Percentiles rank a stretch among this genome's conserved stretches.
These are phyloP conservation scores for Salicornia ramosissima DNA, from an alignment of 148 eudicot genomes.

Conservation along the genomic window DNA sequence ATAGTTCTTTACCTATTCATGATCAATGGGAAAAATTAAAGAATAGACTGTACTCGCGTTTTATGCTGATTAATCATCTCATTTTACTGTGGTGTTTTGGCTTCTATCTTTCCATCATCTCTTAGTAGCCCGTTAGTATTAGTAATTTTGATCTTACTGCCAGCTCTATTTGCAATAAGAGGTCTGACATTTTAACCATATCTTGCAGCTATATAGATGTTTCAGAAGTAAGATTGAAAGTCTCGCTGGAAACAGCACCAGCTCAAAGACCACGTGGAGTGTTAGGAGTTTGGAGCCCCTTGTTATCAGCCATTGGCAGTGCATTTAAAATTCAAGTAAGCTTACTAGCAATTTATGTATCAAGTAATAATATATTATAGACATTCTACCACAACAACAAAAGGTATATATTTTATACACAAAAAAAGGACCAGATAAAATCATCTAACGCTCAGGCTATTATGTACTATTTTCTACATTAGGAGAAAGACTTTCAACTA, in stretches of 20 bases:
- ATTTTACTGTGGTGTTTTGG: neutral
- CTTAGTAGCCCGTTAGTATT: neutral
- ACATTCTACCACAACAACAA: neutral
- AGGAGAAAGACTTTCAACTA: neutral
- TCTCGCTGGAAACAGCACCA: slow-evolving; percentile 90
- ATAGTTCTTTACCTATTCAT: neutral
- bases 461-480: neutral
- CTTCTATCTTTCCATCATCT: neutral
- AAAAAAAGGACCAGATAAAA: neutral
- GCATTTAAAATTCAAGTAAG: slow-evolving; percentile 94
- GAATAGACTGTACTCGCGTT: no score
- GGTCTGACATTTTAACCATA: slow-evolving; percentile 3
- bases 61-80: neutral
- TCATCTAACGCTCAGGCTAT: neutral
- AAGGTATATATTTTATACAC: neutral
- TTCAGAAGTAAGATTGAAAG: slow-evolving; percentile 83
- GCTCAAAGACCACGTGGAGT: slow-evolving; percentile 97
- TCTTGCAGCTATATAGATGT: slow-evolving; percentile 81
- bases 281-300: slow-evolving; percentile 95
- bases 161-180: neutral
- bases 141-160: neutral
- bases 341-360: slow-evolving; percentile 3
- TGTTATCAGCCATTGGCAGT: slow-evolving; percentile 92
- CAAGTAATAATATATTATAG: neutral
- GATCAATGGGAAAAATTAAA: neutral